Evolutionary conservation across 2,329 filamentous ascomycete species (phyloP).

Genomic region (Fusarium fujikuroi): DNA sequence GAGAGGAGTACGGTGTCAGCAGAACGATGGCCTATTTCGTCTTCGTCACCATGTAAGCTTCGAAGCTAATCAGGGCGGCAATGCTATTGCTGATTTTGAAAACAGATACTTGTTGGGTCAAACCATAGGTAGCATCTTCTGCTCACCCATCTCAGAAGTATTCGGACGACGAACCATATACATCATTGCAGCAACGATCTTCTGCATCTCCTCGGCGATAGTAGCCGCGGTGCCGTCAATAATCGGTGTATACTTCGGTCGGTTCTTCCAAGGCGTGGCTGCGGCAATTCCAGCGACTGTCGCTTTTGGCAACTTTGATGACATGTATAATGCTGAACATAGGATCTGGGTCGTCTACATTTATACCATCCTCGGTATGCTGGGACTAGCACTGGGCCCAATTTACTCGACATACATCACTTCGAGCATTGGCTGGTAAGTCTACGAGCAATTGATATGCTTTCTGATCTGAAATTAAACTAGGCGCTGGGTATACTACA

Average conservation of each 20-base stretch:
- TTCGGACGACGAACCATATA: not conserved
- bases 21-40: not conserved
- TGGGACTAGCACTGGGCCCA: not conserved
- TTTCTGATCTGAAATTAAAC: fast-evolving
- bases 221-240: not conserved
- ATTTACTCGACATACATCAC: conserved; percentile 6
- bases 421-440: conserved; percentile 11
- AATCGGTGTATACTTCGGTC: not conserved
- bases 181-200: not conserved
- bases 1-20: not conserved
- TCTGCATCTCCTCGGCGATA: not conserved
- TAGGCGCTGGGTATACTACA: conserved; percentile 22
- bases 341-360: conserved; percentile 16
- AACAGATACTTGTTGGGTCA: not conserved
- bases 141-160: not conserved
- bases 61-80: fast-evolving
- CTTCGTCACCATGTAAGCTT: not conserved
- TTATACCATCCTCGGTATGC: conserved; percentile 11
- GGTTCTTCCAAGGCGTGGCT: not conserved
- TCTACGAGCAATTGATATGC: fast-evolving
- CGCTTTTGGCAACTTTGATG: not conserved
- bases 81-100: fast-evolving
- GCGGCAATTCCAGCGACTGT: not conserved
- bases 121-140: not conserved
- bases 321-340: not conserved